Conservation (phyloP, 148 eudicot species). For the Diospyros kaki region DNA sequence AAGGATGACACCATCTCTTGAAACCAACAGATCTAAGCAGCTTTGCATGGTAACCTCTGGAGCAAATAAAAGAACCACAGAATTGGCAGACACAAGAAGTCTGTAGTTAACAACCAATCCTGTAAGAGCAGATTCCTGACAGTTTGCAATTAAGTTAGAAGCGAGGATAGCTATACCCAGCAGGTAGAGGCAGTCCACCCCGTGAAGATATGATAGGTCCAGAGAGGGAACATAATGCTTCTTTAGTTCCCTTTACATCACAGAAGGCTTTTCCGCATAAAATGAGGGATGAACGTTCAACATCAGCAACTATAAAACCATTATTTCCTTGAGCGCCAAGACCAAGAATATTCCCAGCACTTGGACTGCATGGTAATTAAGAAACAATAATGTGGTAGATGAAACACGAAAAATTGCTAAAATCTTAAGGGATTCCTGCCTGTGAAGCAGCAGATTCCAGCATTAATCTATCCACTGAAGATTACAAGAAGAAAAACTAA, state of each 20-base stretch:
- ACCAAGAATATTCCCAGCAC: conserved; percentile 23
- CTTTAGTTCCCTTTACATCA: conserved; percentile 26
- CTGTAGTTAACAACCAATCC: conserved; percentile 15
- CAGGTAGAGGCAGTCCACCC: conserved; percentile 27
- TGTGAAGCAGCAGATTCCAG: neutral
- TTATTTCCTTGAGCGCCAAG: conserved; percentile 22
- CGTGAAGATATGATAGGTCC: conserved; percentile 26
- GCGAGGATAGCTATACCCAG: conserved; percentile 16
- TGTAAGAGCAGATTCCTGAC: neutral
- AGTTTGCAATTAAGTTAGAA: neutral
- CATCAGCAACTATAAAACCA: conserved; percentile 26
- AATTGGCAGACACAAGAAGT: conserved; percentile 18
- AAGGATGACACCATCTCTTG: conserved; percentile 17
- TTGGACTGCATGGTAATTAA: conserved; percentile 16
- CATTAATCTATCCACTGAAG: neutral
- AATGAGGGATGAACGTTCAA: conserved; percentile 25
- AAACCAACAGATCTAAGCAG: conserved; percentile 23
- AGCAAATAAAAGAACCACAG: conserved; percentile 25
- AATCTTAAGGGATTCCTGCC: neutral
- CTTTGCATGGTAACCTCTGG: conserved; percentile 14
- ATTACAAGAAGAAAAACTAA: neutral
- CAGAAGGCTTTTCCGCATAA: conserved; percentile 27
- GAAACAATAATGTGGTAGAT: neutral
- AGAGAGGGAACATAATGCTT: conserved; percentile 20
- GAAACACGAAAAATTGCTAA: neutral